Percentiles rank a stretch among this genome's conserved stretches.
Evolutionary conservation across 192 early-diverging fungal species (phyloP).

Genomic region (Coemansia sp.): DNA sequence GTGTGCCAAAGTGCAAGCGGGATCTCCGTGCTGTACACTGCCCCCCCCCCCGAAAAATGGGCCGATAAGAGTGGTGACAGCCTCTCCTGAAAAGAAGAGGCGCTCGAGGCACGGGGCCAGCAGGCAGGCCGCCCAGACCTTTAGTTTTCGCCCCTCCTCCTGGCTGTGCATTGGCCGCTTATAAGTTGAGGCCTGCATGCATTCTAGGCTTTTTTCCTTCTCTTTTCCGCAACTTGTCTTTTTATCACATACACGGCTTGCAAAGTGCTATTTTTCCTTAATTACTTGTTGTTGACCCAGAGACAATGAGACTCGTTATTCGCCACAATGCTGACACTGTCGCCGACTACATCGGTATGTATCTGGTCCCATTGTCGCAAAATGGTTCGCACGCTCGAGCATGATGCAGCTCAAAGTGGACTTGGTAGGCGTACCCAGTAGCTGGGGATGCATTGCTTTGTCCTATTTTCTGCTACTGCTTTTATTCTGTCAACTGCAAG

Average conservation of each 20-base stretch:
- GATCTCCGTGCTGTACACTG: neutral
- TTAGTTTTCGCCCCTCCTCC: neutral
- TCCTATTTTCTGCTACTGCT: neutral
- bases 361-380: conserved; percentile 12
- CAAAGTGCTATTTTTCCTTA: neutral
- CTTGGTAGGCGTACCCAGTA: neutral
- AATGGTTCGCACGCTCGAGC: neutral
- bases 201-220: conserved; percentile 13
- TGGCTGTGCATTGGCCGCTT: neutral
- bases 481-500: neutral
- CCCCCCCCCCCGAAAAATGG: neutral
- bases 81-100: neutral
- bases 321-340: conserved; percentile 69
- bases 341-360: conserved; percentile 69
- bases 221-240: neutral
- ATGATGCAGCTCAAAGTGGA: conserved; percentile 1
- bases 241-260: too few species aligned
- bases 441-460: neutral
- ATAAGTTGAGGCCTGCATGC: conserved; percentile 5
- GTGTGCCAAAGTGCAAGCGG: too few species aligned
- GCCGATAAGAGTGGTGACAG: neutral
- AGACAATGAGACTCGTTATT: conserved; percentile 70
- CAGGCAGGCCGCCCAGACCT: neutral
- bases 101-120: conserved; percentile 5
- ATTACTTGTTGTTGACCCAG: neutral